Percentiles rank a stretch among this genome's conserved stretches.
These are phyloP conservation scores for Papiliotrema laurentii DNA, from an alignment of 1,284 basidiomycete genomes.

Conservation along the genomic window DNA sequence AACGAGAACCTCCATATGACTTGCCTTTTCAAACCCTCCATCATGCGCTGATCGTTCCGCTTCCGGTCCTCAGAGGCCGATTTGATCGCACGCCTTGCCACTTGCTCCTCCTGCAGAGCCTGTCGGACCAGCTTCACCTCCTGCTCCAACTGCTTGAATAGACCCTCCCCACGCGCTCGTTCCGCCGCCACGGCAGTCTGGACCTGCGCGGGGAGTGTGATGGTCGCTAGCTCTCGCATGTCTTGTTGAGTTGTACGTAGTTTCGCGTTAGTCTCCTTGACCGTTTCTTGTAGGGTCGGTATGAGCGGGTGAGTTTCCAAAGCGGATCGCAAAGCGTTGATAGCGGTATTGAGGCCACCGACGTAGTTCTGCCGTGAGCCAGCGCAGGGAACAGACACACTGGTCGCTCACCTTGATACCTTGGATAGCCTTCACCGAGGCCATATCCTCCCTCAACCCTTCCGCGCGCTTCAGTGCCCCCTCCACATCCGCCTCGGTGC, in stretches of 20 bases:
- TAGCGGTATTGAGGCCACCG: conserved; percentile 21
- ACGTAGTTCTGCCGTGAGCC: conserved; percentile 23
- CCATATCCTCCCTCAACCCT: conserved; percentile 14
- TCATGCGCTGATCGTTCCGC: conserved; percentile 9
- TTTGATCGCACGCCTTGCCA: conserved; percentile 8
- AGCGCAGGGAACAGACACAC: conserved; percentile 2
- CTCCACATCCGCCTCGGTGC: conserved; percentile 20
- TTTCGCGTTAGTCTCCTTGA: too few species aligned
- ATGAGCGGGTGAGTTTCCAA: conserved; percentile 25
- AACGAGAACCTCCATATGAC: background rate
- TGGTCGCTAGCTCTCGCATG: conserved; percentile 1
- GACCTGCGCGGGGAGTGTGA: conserved; percentile 2
- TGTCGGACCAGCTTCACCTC: conserved; percentile 7
- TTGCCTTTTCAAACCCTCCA: conserved; percentile 14
- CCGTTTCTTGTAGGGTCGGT: conserved; percentile 10
- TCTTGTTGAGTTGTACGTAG: too few species aligned
- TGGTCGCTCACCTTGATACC: conserved; percentile 28
- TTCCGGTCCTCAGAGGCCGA: conserved; percentile 22
- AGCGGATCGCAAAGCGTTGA: conserved; percentile 18
- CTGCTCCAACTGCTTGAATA: conserved; percentile 7
- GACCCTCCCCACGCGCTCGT: background rate
- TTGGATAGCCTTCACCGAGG: conserved; percentile 21
- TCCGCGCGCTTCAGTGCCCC: conserved; percentile 16
- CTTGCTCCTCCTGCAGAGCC: conserved; percentile 25
- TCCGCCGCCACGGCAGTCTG: background rate